phyloP scores from a whole-genome alignment of 192 early-diverging fungal genomes.

The Rhizophagus sp. region DNA sequence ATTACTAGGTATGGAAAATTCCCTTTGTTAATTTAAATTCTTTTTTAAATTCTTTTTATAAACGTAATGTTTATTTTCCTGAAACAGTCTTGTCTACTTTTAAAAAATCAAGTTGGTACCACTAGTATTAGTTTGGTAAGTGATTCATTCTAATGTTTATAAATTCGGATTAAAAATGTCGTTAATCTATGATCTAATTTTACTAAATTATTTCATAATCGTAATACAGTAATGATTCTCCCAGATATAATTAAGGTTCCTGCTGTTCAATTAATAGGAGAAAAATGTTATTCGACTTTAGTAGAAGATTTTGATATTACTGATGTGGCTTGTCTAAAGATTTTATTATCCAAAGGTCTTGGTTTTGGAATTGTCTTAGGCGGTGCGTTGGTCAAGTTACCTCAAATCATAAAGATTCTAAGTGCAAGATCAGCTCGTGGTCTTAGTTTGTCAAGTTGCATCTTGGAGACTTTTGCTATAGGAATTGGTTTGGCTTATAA shows the following conservation, averaged over 20 bases:
- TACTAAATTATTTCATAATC: not conserved
- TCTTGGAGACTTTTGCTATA: constrained; percentile 83
- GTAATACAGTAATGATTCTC: constrained; percentile 43
- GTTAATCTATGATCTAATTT: no score
- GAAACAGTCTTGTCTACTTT: no score
- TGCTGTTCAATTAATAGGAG: constrained; percentile 73
- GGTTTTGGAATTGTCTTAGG: constrained; percentile 93
- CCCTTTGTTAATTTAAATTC: no score
- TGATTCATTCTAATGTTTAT: no score
- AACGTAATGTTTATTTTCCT: no score
- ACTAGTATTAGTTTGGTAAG: no score
- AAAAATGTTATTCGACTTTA: constrained; percentile 73
- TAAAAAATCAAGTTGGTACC: no score
- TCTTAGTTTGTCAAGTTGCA: constrained; percentile 75
- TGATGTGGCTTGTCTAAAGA: constrained; percentile 76
- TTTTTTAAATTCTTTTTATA: no score
- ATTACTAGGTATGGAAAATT: no score
- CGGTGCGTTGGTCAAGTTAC: constrained; percentile 92
- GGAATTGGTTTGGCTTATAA: constrained; percentile 87
- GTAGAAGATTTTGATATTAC: constrained; percentile 70
- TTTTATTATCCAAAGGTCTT: constrained; percentile 85
- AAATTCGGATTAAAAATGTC: no score
- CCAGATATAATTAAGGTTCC: constrained; percentile 67
- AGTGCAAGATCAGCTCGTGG: constrained; percentile 70
- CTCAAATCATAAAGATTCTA: constrained; percentile 93